Percentiles rank a stretch among this genome's conserved stretches.
phyloP scores from a whole-genome alignment of 768 basidiomycete species.

The Suillus lakei region DNA sequence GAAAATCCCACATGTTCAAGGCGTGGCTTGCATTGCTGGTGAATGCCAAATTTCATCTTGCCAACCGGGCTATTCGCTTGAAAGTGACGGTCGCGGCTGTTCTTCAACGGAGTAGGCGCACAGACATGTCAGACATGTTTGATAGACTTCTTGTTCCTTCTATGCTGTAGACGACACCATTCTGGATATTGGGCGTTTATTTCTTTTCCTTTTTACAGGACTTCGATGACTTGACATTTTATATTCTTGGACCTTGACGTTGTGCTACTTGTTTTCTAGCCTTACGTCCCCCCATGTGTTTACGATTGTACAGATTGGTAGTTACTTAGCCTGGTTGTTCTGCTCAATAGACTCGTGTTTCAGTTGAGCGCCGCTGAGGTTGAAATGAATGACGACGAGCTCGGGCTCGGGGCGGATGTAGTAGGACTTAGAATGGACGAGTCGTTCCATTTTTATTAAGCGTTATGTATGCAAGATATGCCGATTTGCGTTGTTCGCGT shows the following conservation, averaged over 20 bases:
- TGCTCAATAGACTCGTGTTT: background rate
- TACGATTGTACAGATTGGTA: background rate
- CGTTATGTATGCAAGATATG: background rate
- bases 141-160: background rate
- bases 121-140: conserved; percentile 1
- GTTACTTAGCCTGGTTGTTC: background rate
- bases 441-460: conserved; percentile 14
- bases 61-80: conserved; percentile 25
- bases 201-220: background rate
- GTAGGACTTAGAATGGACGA: conserved; percentile 3
- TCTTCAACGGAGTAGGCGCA: conserved; percentile 7
- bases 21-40: conserved; percentile 33
- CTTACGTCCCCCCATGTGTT: background rate
- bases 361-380: conserved; percentile 1
- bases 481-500: background rate
- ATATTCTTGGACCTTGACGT: background rate
- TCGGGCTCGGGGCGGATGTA: conserved; percentile 6
- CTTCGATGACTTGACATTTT: background rate
- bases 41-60: conserved; percentile 32
- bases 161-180: background rate
- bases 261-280: background rate
- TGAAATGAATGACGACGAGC: background rate
- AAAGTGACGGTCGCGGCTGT: conserved; percentile 22
- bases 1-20: conserved; percentile 22
- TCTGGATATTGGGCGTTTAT: background rate